Evolutionary conservation across 192 early-diverging fungal genomes (phyloP).

Genomic region (Chytriomyces sp.): DNA sequence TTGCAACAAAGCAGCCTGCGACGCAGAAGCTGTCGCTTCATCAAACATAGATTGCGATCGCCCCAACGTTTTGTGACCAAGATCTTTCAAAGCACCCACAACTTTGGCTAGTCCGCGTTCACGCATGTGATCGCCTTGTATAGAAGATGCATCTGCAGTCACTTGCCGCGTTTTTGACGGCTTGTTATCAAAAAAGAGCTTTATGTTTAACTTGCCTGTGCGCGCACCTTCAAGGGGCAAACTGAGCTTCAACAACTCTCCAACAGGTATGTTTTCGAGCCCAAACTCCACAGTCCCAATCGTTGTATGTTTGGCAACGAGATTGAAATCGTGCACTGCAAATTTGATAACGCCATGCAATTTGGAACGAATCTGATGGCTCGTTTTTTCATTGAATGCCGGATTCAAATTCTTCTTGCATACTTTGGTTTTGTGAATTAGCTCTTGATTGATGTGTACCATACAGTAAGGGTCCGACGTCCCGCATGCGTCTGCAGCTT

Average conservation of each 20-base stretch:
- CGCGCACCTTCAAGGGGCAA: slow-evolving; percentile 22
- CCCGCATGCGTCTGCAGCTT: slow-evolving; percentile 53
- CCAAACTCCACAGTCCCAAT: slow-evolving; percentile 41
- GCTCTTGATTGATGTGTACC: slow-evolving; percentile 36
- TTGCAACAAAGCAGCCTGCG: no score
- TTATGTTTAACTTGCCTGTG: slow-evolving; percentile 12
- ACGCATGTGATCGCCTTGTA: slow-evolving; percentile 1
- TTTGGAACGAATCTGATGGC: slow-evolving; percentile 30
- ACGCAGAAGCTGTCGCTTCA: neutral
- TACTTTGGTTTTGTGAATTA: slow-evolving; percentile 66
- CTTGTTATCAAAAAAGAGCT: slow-evolving; percentile 34
- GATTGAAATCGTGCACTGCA: slow-evolving; percentile 82
- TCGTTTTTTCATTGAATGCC: slow-evolving; percentile 56
- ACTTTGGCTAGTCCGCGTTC: neutral
- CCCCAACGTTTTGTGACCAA: neutral
- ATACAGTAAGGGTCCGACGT: slow-evolving; percentile 48
- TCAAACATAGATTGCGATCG: neutral
- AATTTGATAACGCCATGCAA: slow-evolving; percentile 38
- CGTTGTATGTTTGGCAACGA: slow-evolving; percentile 71
- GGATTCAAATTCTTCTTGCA: slow-evolving; percentile 74
- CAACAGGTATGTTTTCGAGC: slow-evolving; percentile 34
- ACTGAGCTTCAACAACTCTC: slow-evolving; percentile 6
- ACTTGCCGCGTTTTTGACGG: neutral
- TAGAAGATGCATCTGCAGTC: neutral
- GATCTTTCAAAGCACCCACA: slow-evolving; percentile 6